phyloP scores from a whole-genome alignment of 2,329 filamentous ascomycete species.

The Elsinoe arachidis region DNA sequence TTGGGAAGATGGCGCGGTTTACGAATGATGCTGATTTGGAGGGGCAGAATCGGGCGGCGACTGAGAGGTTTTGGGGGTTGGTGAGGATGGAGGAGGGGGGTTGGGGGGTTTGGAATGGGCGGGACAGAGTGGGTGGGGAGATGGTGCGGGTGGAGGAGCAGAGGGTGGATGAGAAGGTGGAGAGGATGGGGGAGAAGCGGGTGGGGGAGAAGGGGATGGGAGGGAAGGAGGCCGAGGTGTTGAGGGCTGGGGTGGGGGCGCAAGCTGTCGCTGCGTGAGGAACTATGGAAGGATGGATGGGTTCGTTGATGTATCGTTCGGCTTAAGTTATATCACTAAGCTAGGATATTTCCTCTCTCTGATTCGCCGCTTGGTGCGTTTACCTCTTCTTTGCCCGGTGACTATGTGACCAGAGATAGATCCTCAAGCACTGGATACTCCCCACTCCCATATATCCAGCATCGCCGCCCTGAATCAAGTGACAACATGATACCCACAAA shows the following conservation, averaged over 20 bases:
- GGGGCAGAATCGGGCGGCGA: conserved; percentile 25
- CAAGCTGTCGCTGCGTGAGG: neutral
- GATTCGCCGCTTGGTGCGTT: no score
- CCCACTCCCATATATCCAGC: no score
- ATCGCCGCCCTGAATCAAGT: no score
- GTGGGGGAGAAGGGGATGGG: neutral
- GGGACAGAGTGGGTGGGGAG: neutral
- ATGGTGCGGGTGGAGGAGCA: neutral
- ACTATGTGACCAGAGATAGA: no score
- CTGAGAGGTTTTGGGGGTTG: conserved; percentile 20
- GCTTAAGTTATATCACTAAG: no score
- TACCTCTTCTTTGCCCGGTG: no score
- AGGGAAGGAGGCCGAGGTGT: neutral
- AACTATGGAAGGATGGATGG: no score
- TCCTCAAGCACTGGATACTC: no score
- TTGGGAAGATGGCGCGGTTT: conserved; percentile 24
- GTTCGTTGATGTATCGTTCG: no score
- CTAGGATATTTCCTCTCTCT: no score
- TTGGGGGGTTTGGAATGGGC: neutral
- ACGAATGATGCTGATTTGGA: conserved; percentile 26
- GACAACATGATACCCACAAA: no score
- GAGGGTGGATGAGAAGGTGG: neutral
- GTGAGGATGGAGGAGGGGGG: conserved; percentile 13
- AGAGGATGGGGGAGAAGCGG: neutral
- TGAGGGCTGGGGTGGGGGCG: neutral